A percentile compares a stretch with the other conserved stretches of the same genome.
These are phyloP conservation scores for Hortiboletus rubellus DNA, from an alignment of 1,284 basidiomycete genomes.

Conservation along the genomic window DNA sequence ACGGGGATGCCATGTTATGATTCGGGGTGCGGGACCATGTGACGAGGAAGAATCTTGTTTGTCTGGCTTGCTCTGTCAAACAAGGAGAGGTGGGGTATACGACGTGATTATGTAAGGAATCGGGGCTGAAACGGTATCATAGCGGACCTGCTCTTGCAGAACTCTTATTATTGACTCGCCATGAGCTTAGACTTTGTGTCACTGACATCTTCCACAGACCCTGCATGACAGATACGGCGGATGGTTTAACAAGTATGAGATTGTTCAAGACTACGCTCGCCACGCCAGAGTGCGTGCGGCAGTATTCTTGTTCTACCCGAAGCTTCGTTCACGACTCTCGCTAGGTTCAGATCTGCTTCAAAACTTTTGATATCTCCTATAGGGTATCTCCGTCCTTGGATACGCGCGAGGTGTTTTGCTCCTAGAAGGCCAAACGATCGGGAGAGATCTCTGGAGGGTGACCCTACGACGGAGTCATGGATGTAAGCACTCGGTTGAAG, in stretches of 20 bases:
- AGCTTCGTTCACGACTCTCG: conserved; percentile 1
- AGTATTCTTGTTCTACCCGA: not conserved
- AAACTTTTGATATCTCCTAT: conserved; percentile 56
- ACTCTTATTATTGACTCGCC: not conserved
- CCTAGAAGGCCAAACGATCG: conserved; percentile 69
- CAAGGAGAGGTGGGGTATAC: too few species aligned
- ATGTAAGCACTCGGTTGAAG: conserved; percentile 48
- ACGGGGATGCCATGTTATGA: conserved; percentile 58
- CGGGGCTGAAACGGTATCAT: too few species aligned
- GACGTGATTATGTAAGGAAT: too few species aligned
- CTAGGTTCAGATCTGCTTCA: conserved; percentile 57
- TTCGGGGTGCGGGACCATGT: too few species aligned
- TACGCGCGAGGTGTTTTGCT: conserved; percentile 63
- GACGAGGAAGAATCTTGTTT: too few species aligned
- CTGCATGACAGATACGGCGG: conserved; percentile 48
- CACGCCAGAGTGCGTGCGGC: conserved; percentile 55
- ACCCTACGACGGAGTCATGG: conserved; percentile 70
- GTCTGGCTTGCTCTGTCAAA: too few species aligned
- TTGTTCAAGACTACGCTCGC: conserved; percentile 55
- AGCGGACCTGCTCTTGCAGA: conserved; percentile 21
- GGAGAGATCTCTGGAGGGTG: conserved; percentile 52
- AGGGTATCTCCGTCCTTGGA: conserved; percentile 69
- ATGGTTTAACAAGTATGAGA: conserved; percentile 43
- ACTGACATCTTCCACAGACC: conserved; percentile 58
- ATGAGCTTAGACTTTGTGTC: conserved; percentile 62